These are phyloP conservation scores for Penicillium simplicissimum DNA, from an alignment of 495 filamentous ascomycete species.

Conservation along the genomic window DNA sequence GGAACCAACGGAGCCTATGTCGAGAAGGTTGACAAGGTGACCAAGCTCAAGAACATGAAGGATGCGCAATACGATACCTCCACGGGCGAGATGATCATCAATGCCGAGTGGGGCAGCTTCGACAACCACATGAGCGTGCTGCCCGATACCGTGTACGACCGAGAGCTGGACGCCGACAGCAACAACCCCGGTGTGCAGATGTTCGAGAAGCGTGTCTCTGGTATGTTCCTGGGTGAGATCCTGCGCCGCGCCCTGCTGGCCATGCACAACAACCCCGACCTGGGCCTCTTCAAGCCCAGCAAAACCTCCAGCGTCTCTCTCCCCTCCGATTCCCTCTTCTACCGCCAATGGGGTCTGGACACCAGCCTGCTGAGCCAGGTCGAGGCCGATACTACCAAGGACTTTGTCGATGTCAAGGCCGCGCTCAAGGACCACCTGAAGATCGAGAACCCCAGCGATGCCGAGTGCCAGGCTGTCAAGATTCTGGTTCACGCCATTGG, in stretches of 20 bases:
- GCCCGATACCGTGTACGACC: conserved; percentile 83
- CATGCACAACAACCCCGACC: conserved; percentile 59
- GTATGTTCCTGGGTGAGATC: conserved; percentile 98
- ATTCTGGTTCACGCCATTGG: conserved; percentile 79
- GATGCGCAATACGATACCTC: conserved; percentile 69
- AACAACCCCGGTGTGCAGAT: conserved; percentile 96
- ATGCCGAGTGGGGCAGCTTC: conserved; percentile 98
- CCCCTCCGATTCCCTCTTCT: conserved; percentile 62
- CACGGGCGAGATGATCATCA: conserved; percentile 94
- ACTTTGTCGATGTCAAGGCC: conserved; percentile 65
- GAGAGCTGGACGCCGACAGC: conserved; percentile 71
- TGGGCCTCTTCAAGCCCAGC: conserved; percentile 69
- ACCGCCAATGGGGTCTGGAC: conserved; percentile 84
- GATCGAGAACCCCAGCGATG: conserved; percentile 65
- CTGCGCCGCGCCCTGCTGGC: conserved; percentile 72
- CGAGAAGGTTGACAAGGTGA: conserved; percentile 51
- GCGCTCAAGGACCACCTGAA: conserved; percentile 74
- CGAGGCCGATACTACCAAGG: conserved; percentile 67
- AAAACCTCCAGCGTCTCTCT: conserved; percentile 71
- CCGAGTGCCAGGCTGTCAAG: conserved; percentile 83
- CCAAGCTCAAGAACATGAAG: conserved; percentile 47
- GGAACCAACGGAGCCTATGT: conserved; percentile 95
- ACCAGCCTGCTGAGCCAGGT: conserved; percentile 81
- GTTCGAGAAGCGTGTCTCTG: conserved; percentile 97
- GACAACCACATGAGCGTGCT: conserved; percentile 88